Base-by-base conservation (phyloP, 805 yeast genomes). In the Hanseniaspora hatyaiensis region DNA sequence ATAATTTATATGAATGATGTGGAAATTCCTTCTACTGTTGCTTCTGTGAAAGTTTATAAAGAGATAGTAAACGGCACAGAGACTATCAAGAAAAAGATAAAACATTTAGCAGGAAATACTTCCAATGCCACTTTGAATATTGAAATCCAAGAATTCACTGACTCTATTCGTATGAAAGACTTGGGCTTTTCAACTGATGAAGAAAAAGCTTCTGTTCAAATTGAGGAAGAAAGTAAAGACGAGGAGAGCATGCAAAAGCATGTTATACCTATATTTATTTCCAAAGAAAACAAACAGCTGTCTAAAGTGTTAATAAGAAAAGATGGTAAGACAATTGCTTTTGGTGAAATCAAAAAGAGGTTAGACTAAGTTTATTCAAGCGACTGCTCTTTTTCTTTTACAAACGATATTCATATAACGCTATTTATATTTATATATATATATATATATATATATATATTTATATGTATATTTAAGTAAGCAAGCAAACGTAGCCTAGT, bases 301-400 rank as follows among this genome's bases (percentile, higher is more conserved):
- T 96, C 97, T 57, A 80, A 97, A 67, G 85, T 92, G 64, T 87
- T 97, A 18, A 74, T 92, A 63, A 86, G 99, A 73, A 97, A 92
- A 68, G 97, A 92, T 68, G 98, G 97, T 58, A 80, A 78, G 57
- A 89, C 98, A 40, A 86, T 92, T 65, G 99, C 97, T 52, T 89
- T 92, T 61, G 99, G 98, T 65, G 82, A 84, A 65, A 83, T 89
- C 58, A 81, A 52, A 83, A 85, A 70, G 54, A 65, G 34, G 65
- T 61, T 34, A 34, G 37, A 40, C 15, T 40, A 20, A 28, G 20
- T 31, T 5, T 28, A 6, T 20, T 28, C 13, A 20, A 6, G n/a
- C 12, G 5, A 37, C 16, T 19, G 15, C 15, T 8, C 8, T 23
- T 37, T 16, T 6, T 34, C 4, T 34, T 4, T 4, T 20, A 20